Conservation (phyloP, 2,329 filamentous ascomycete species). For the Aspergillus fructus region DNA sequence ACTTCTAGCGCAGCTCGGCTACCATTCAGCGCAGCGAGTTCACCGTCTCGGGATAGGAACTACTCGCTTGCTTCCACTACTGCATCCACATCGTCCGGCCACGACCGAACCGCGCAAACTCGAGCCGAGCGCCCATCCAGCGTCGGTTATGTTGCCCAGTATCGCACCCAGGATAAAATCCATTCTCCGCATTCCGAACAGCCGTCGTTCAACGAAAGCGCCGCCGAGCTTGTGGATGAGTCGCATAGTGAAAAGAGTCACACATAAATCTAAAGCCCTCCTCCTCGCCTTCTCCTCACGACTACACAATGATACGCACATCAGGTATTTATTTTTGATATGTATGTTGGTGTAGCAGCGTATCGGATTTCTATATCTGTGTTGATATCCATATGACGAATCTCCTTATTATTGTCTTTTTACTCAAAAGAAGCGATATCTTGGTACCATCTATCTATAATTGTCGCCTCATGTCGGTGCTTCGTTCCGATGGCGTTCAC, state of each 20-base stretch:
- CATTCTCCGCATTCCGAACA: slow-evolving; percentile 41
- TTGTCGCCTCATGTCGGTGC: neutral
- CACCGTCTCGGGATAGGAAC: slow-evolving; percentile 36
- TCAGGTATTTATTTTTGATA: slow-evolving; percentile 3
- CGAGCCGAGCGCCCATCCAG: slow-evolving; percentile 45
- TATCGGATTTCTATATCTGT: slow-evolving; percentile 9
- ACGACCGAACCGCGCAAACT: slow-evolving; percentile 25
- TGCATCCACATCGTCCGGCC: slow-evolving; percentile 37
- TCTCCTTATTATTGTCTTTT: slow-evolving; percentile 18
- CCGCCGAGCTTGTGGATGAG: slow-evolving; percentile 46
- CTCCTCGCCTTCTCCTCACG: neutral
- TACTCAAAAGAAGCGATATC: slow-evolving; percentile 11
- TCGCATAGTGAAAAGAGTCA: slow-evolving; percentile 16
- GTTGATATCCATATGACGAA: slow-evolving; percentile 21
- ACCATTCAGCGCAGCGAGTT: slow-evolving; percentile 41
- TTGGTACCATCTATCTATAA: slow-evolving; percentile 4
- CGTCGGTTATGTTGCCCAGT: slow-evolving; percentile 51
- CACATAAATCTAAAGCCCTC: neutral
- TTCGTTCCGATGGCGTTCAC: neutral
- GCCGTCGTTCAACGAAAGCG: slow-evolving; percentile 40
- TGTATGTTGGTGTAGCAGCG: slow-evolving; percentile 11
- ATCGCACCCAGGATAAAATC: slow-evolving; percentile 50
- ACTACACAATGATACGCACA: slow-evolving; percentile 5
- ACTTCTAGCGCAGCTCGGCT: slow-evolving; percentile 36
- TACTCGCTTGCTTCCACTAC: slow-evolving; percentile 39